A percentile compares a stretch with the other conserved stretches of the same genome.
Conservation (phyloP, 345 rosid genomes). For the Microthlaspi erraticum region DNA sequence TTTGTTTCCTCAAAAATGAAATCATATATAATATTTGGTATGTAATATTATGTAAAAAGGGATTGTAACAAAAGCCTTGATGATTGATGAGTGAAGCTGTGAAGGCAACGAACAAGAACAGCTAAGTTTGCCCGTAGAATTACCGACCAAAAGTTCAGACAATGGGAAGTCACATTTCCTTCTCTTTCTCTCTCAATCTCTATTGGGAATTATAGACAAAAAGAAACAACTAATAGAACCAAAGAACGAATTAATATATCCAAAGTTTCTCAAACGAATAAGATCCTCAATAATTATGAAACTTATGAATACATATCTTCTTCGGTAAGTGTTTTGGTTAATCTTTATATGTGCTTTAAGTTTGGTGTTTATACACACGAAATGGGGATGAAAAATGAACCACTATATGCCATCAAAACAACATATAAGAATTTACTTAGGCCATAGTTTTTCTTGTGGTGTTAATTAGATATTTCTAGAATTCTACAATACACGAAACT, state of each 20-base stretch:
- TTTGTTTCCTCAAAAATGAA: background rate
- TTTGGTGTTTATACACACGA: slow-evolving; percentile 1
- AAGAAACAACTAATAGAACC: slow-evolving; percentile 30
- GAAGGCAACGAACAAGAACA: slow-evolving; percentile 34
- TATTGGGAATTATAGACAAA: slow-evolving; percentile 4
- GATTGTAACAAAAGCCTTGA: slow-evolving; percentile 23
- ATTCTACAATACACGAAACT: background rate
- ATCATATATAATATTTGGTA: background rate
- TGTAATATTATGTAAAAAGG: slow-evolving; percentile 6
- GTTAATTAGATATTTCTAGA: background rate
- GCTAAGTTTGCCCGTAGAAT: slow-evolving; percentile 31
- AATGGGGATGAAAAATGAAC: background rate
- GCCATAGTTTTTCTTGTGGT: background rate
- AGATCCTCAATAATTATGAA: background rate
- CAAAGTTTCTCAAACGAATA: slow-evolving; percentile 3
- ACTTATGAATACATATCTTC: background rate
- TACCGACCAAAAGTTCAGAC: slow-evolving; percentile 38
- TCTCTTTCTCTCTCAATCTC: background rate
- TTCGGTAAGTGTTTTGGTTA: background rate
- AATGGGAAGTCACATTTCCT: slow-evolving; percentile 30
- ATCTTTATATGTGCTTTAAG: slow-evolving; percentile 4
- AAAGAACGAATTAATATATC: slow-evolving; percentile 7
- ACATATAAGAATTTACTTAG: background rate
- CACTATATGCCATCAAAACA: background rate
- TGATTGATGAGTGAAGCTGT: slow-evolving; percentile 29